These are phyloP conservation scores for Suillus decipiens DNA, from an alignment of 768 basidiomycete genomes.

Conservation along the genomic window DNA sequence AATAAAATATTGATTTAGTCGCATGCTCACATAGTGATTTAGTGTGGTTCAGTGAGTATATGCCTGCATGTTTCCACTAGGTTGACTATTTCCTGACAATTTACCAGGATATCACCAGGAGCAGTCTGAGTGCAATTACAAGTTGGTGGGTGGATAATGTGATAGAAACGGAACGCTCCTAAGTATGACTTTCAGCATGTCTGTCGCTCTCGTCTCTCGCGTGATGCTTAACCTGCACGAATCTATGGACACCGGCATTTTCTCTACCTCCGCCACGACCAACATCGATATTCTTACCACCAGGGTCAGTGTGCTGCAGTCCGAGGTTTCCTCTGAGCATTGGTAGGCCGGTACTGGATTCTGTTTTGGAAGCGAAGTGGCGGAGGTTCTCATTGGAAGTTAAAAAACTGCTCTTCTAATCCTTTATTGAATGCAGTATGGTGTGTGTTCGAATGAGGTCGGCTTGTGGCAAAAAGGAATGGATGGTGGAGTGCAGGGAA, in stretches of 20 bases:
- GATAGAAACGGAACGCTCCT: background rate
- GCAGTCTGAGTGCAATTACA: background rate
- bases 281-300: background rate
- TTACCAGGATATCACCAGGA: background rate
- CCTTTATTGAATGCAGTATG: no score
- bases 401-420: no score
- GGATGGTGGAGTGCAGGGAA: no score
- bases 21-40: background rate
- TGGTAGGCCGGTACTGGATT: background rate
- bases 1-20: background rate
- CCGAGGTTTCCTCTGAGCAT: background rate
- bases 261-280: background rate
- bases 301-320: background rate
- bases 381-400: no score
- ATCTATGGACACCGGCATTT: background rate
- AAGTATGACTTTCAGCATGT: background rate
- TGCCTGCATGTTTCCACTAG: no score
- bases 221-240: background rate
- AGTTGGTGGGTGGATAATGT: background rate
- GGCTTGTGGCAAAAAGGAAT: no score
- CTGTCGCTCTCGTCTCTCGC: background rate
- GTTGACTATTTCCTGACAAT: background rate
- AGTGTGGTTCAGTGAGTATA: slow-evolving; percentile 14
- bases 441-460: background rate
- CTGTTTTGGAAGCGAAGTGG: background rate